Base-by-base conservation (phyloP, 2,329 filamentous ascomycete genomes). In the Lasiodiplodia hormozganensis region DNA sequence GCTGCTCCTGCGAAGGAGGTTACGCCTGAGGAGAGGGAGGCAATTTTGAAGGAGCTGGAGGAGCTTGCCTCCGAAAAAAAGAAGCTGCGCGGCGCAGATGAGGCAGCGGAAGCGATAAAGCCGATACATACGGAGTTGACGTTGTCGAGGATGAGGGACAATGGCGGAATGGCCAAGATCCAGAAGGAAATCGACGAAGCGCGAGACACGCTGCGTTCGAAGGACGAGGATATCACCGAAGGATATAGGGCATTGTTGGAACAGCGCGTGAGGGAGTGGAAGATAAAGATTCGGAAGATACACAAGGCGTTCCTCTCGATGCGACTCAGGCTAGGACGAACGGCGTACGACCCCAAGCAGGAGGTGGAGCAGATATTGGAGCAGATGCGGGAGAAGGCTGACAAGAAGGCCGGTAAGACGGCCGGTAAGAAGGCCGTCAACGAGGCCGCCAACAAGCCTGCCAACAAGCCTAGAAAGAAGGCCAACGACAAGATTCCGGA, bases 1-100 rank as follows among this genome's bases (percentile, higher is more conserved):
- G 71, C 70, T 1, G 65, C 67, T 2, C 31, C 31, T 34, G 31
- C 6, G 31, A 10, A 67, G 70, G 3, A 71, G 66, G 38, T 60
- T 76, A 69, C 69, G 31, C 31, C 31, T 34, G 31, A 34, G 7
- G 31, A 34, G 7, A 34, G 6, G 31, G 31, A 34, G 31, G 31
- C 31, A 34, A 34, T 34, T 10, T 34, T 34, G 8, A 34, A 34
- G 31, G 31, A 34, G 8, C 31, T 34, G 31, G 2, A 34, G 31
- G 31, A 34, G 8, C 31, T 34, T 1, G 2, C 31, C 2, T 10
- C 31, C 31, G 31, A 34, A 43, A 51, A 49, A 40, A 49, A 49
- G 7, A 49, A 28, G 36, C 23, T 60, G 11, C 12, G 49, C 40
- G 10, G 65, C 7, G 58, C 65, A 38, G 52, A 47, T 7, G 36